Evolutionary conservation across 139 green algal genomes (phyloP).

Genomic region (Tetradesmus obliquus): DNA sequence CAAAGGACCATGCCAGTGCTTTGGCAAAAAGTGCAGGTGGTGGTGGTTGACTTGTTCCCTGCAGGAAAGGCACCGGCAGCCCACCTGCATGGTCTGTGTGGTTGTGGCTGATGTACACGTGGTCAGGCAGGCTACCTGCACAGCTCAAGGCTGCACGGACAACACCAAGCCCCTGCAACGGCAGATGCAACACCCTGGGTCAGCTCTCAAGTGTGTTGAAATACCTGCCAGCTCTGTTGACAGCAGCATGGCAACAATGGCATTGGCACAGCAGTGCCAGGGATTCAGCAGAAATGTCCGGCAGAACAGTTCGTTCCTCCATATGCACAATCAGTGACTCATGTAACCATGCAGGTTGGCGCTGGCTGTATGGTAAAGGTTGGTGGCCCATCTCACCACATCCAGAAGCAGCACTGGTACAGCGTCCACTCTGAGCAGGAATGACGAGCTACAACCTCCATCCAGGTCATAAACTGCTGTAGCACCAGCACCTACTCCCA

Average conservation of each 20-base stretch:
- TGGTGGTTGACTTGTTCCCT: not conserved
- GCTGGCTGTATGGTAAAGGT: not conserved
- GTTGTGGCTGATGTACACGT: constrained; percentile 46
- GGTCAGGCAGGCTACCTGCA: constrained; percentile 13
- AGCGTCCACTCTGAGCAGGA: constrained; percentile 1
- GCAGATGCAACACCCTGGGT: not conserved
- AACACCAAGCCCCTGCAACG: constrained; percentile 24
- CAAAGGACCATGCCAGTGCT: no score
- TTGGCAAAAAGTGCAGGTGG: no score
- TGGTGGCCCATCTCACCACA: constrained; percentile 10
- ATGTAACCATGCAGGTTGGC: not conserved
- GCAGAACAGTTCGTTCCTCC: not conserved
- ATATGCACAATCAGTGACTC: not conserved
- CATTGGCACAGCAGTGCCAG: not conserved
- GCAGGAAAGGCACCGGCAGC: not conserved
- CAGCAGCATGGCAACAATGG: not conserved
- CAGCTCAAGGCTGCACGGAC: not conserved
- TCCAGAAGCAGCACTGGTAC: constrained; percentile 37
- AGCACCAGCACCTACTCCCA: constrained; percentile 36
- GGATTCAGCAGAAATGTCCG: not conserved
- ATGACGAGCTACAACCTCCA: constrained; percentile 5
- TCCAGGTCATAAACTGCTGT: constrained; percentile 18
- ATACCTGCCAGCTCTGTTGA: not conserved
- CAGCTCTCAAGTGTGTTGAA: not conserved
- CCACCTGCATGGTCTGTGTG: constrained; percentile 49